Conservation (phyloP, 1,284 basidiomycete genomes). For the Cerioporus squamosus region DNA sequence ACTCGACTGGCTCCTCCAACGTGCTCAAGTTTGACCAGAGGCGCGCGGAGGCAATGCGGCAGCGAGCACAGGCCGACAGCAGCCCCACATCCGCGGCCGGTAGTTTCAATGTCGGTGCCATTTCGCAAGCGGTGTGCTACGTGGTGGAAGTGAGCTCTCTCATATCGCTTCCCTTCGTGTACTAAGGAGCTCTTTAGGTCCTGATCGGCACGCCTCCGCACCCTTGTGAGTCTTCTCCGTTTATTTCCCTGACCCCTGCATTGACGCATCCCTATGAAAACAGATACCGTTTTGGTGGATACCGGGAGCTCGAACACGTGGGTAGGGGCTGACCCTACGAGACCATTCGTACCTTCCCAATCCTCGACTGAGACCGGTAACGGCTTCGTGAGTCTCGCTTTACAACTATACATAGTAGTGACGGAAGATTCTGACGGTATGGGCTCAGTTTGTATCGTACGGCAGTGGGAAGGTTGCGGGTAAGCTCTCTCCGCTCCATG, state of each 20-base stretch:
- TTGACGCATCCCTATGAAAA: not conserved
- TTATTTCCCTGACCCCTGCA: not conserved
- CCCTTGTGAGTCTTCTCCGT: not conserved
- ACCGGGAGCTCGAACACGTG: slow-evolving; percentile 37
- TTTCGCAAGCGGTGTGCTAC: slow-evolving; percentile 28
- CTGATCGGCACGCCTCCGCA: not conserved
- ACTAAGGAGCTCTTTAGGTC: not conserved
- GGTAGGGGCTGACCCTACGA: slow-evolving; percentile 29
- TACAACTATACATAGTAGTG: too few relatives aligned
- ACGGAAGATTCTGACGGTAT: too few relatives aligned
- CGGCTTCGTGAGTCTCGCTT: slow-evolving; percentile 28
- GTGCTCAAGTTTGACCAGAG: slow-evolving; percentile 22
- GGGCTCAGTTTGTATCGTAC: too few relatives aligned
- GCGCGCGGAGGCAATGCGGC: slow-evolving; percentile 17
- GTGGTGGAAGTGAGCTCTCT: slow-evolving; percentile 16
- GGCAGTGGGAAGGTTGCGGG: too few relatives aligned
- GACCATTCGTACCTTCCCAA: slow-evolving; percentile 23
- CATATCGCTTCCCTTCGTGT: too few relatives aligned
- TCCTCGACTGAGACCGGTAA: slow-evolving; percentile 26
- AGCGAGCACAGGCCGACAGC: not conserved
- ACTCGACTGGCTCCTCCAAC: slow-evolving; percentile 19
- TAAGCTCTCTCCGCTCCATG: too few relatives aligned
- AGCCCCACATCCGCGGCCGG: not conserved
- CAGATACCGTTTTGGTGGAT: slow-evolving; percentile 30
- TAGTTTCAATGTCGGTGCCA: slow-evolving; percentile 15